Evolutionary conservation across 495 filamentous ascomycete species (phyloP).

Genomic region (Tuber melanosporum): DNA sequence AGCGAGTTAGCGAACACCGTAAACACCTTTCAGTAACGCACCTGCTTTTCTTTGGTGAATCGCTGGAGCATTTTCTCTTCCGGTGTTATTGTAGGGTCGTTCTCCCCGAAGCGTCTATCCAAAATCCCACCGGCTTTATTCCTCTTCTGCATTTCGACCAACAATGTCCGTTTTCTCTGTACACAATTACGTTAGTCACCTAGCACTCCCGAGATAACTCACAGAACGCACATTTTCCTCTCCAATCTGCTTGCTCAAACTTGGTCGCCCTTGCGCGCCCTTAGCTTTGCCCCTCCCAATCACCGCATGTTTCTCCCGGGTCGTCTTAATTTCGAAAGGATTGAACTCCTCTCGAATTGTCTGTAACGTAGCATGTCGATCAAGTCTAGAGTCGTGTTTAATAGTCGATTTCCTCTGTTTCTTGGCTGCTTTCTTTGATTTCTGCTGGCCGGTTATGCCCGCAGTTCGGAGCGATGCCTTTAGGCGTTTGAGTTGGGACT

Average conservation of each 20-base stretch:
- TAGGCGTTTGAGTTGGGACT: conserved; percentile 91
- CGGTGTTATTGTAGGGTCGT: conserved; percentile 84
- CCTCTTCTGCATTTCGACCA: conserved; percentile 75
- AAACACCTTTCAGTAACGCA: conserved; percentile 54
- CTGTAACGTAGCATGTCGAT: conserved; percentile 65
- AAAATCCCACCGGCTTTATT: conserved; percentile 88
- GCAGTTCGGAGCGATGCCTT: conserved; percentile 82
- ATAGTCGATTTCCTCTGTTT: conserved; percentile 60
- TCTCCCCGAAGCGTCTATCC: conserved; percentile 92
- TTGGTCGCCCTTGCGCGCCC: conserved; percentile 61
- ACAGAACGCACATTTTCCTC: conserved; percentile 67
- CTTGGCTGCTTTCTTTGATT: conserved; percentile 85
- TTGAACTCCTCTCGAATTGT: conserved; percentile 92
- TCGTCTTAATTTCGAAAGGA: conserved; percentile 84
- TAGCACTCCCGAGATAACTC: conserved; percentile 1
- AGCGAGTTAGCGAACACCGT: conserved; percentile 44
- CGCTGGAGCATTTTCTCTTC: conserved; percentile 90
- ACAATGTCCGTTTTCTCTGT: conserved; percentile 55
- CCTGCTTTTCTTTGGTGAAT: conserved; percentile 77
- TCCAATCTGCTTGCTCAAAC: conserved; percentile 73
- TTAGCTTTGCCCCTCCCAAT: conserved; percentile 48
- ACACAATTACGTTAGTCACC: not conserved
- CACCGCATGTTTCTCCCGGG: conserved; percentile 40
- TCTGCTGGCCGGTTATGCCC: conserved; percentile 77
- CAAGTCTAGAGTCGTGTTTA: conserved; percentile 60